A percentile compares a stretch with the other conserved stretches of the same genome.
These are phyloP conservation scores for Colletotrichum higginsianum DNA, from an alignment of 2,329 filamentous ascomycete genomes.

Conservation along the genomic window DNA sequence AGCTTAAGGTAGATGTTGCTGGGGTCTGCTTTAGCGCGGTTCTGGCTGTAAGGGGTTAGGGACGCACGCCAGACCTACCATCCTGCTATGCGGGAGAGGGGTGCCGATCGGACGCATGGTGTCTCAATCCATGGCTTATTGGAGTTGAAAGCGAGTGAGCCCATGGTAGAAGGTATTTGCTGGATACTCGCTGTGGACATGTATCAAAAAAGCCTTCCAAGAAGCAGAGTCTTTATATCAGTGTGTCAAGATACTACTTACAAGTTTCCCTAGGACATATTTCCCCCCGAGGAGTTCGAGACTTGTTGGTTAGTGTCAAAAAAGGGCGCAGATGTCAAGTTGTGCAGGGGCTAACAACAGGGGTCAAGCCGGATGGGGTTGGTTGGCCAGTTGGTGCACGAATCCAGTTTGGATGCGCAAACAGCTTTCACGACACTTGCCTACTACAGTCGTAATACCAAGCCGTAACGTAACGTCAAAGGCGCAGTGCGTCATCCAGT, in stretches of 20 bases:
- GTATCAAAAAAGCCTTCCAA: background rate
- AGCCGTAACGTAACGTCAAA: too few relatives aligned
- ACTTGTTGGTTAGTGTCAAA: background rate
- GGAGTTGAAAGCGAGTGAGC: constrained; percentile 55
- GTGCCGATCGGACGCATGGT: constrained; percentile 76
- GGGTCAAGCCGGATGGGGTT: background rate
- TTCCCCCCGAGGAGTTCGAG: too few relatives aligned
- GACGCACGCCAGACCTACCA: constrained; percentile 67
- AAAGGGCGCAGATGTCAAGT: constrained; percentile 3
- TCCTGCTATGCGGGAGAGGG: constrained; percentile 78
- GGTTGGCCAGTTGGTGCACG: too few relatives aligned
- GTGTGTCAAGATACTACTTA: background rate
- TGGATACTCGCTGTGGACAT: too few relatives aligned
- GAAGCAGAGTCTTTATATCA: too few relatives aligned
- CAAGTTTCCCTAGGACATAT: background rate
- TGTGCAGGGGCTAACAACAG: background rate
- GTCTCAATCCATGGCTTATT: constrained; percentile 78
- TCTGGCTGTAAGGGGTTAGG: constrained; percentile 36
- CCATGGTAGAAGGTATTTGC: constrained; percentile 51
- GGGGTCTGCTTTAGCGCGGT: constrained; percentile 23
- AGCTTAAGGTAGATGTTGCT: constrained; percentile 88
- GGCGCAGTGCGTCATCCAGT: too few relatives aligned
- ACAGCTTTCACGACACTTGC: background rate
- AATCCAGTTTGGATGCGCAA: too few relatives aligned
- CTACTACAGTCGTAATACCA: too few relatives aligned